A percentile compares a stretch with the other conserved stretches of the same genome.
Evolutionary conservation across 306 rosid genomes (phyloP).

Genomic region (Cicer chorassanicum): DNA sequence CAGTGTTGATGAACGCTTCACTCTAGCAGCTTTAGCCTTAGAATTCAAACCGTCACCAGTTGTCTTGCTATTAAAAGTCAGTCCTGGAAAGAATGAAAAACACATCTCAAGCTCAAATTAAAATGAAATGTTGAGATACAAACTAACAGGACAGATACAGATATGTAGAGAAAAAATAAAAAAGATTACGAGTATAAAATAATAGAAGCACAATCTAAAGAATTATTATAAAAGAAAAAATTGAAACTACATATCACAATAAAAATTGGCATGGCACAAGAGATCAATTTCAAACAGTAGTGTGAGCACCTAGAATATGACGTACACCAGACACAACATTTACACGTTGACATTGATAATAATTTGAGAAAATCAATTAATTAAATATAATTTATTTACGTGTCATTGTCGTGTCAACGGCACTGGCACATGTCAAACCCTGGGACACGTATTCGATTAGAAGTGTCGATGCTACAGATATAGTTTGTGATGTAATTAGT

Average conservation of each 20-base stretch:
- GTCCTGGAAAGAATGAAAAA: slow-evolving; percentile 54
- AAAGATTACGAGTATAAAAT: background rate
- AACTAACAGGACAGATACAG: background rate
- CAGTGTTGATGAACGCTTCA: slow-evolving; percentile 79
- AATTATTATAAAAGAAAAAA: background rate
- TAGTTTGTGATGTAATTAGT: background rate
- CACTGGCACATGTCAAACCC: no score
- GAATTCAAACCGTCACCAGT: slow-evolving; percentile 44
- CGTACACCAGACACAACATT: no score
- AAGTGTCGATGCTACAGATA: no score
- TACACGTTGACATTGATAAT: no score
- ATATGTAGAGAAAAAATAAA: background rate
- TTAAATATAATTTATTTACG: no score
- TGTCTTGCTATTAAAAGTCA: slow-evolving; percentile 55
- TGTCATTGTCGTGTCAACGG: no score
- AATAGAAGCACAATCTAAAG: slow-evolving; percentile 15
- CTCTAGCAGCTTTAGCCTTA: slow-evolving; percentile 50
- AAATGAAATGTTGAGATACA: background rate
- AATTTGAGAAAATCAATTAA: no score
- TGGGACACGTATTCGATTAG: no score
- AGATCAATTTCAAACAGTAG: slow-evolving; percentile 28
- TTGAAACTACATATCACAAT: background rate
- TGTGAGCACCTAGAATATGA: slow-evolving; percentile 4
- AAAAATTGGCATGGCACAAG: background rate
- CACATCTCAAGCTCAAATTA: slow-evolving; percentile 27